Conservation (phyloP, 768 basidiomycete genomes). For the Calocybe gangraenosa region DNA sequence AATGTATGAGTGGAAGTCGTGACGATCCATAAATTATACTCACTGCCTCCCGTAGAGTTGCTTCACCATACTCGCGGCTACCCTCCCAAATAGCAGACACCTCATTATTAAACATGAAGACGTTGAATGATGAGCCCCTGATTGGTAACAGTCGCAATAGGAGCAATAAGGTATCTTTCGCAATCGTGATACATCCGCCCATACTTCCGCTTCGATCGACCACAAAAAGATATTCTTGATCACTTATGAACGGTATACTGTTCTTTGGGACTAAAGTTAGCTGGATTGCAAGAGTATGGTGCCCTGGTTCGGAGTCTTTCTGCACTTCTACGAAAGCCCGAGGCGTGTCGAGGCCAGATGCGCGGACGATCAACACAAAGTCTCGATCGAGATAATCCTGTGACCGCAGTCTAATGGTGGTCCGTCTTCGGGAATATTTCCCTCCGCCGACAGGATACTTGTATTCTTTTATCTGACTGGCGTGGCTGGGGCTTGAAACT, state of each 20-base stretch:
- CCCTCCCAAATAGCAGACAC: conserved; percentile 29
- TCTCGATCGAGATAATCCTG: conserved; percentile 39
- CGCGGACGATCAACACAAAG: conserved; percentile 47
- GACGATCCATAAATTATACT: conserved; percentile 14
- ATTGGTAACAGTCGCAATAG: conserved; percentile 47
- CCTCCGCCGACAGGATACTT: conserved; percentile 30
- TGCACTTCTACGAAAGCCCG: conserved; percentile 52
- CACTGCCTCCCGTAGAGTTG: conserved; percentile 32
- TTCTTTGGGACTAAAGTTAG: conserved; percentile 53
- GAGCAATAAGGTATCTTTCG: conserved; percentile 41
- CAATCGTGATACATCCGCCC: conserved; percentile 37
- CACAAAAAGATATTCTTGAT: conserved; percentile 59
- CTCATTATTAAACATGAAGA: conserved; percentile 46
- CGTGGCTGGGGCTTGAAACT: conserved; percentile 43
- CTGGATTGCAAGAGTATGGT: conserved; percentile 42
- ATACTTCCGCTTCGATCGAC: conserved; percentile 60
- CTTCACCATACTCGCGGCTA: conserved; percentile 29
- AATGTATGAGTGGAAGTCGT: not conserved
- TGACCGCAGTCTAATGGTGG: conserved; percentile 36
- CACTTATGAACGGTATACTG: conserved; percentile 31
- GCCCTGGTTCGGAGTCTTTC: conserved; percentile 17
- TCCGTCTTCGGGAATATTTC: conserved; percentile 34
- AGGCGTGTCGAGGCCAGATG: conserved; percentile 46
- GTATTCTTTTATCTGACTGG: conserved; percentile 23
- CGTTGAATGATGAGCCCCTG: conserved; percentile 44